These are phyloP conservation scores for Laetiporus sulphureus DNA, from an alignment of 1,284 basidiomycete species.

Conservation along the genomic window DNA sequence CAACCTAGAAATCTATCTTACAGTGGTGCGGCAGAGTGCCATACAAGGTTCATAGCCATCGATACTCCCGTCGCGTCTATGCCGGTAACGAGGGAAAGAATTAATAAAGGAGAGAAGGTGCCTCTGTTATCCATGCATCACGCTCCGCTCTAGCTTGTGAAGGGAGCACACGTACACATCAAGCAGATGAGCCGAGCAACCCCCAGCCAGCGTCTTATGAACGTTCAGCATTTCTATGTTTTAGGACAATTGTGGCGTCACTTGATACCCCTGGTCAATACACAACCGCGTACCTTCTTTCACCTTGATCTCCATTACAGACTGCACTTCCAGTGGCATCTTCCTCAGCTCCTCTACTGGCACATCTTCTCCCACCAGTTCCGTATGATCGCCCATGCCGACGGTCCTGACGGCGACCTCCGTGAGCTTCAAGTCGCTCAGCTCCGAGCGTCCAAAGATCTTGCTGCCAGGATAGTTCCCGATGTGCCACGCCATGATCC, in stretches of 20 bases:
- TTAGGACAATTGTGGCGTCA: too few relatives aligned
- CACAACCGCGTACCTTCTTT: constrained; percentile 14
- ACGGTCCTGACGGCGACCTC: constrained; percentile 15
- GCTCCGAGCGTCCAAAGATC: constrained; percentile 19
- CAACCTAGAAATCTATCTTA: too few relatives aligned
- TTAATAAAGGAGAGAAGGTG: constrained; percentile 20
- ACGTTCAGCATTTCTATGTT: constrained; percentile 23
- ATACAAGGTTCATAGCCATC: constrained; percentile 19
- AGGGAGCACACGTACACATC: constrained; percentile 20
- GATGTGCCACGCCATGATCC: constrained; percentile 22
- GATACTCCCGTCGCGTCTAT: constrained; percentile 20
- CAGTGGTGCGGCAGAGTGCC: constrained; percentile 19
- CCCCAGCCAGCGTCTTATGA: constrained; percentile 19
- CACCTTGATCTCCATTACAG: constrained; percentile 21
- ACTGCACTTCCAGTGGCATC: constrained; percentile 12
- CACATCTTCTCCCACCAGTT: constrained; percentile 3
- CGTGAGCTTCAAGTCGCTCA: constrained; percentile 16
- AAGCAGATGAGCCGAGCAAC: constrained; percentile 18
- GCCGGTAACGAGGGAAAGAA: constrained; percentile 13
- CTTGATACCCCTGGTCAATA: background rate
- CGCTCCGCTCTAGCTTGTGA: too few relatives aligned
- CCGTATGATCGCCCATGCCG: background rate
- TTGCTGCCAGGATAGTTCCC: constrained; percentile 16
- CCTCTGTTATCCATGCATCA: constrained; percentile 7
- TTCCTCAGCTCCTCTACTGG: constrained; percentile 3